These are phyloP conservation scores for Ogataea neopini DNA, from an alignment of 805 yeast genomes.

Conservation along the genomic window DNA sequence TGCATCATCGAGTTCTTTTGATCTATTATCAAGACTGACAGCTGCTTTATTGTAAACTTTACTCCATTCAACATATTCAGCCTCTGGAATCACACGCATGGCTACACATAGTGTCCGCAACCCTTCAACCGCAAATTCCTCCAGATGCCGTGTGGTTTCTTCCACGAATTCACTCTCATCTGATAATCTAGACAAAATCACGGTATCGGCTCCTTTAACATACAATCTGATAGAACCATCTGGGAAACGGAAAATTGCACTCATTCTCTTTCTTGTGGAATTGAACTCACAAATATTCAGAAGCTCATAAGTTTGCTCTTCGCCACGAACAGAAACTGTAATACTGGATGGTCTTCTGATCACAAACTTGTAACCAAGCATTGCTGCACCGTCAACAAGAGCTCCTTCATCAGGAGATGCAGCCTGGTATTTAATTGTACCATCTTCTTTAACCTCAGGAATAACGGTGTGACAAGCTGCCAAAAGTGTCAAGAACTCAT, in stretches of 20 bases:
- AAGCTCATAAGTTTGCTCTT: constrained; percentile 65
- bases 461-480: constrained; percentile 97
- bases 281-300: constrained; percentile 94
- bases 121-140: constrained; percentile 96
- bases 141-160: constrained; percentile 81
- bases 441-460: constrained; percentile 73
- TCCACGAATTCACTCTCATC: constrained; percentile 76
- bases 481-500: constrained; percentile 77
- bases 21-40: constrained; percentile 73
- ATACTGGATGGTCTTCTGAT: constrained; percentile 85
- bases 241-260: constrained; percentile 90
- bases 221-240: constrained; percentile 87
- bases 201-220: constrained; percentile 98
- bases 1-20: constrained; percentile 76
- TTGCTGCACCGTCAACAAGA: constrained; percentile 93
- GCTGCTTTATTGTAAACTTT: constrained; percentile 72
- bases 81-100: constrained; percentile 71
- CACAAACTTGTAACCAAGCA: constrained; percentile 78
- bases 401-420: constrained; percentile 99
- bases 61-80: constrained; percentile 76
- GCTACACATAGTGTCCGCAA: constrained; percentile 94
- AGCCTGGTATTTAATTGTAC: constrained; percentile 88
- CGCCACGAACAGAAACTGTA: constrained; percentile 57
- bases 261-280: constrained; percentile 97
- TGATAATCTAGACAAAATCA: constrained; percentile 80